phyloP scores from a whole-genome alignment of 805 yeast genomes.

The Kazachstania bromeliacearum region DNA sequence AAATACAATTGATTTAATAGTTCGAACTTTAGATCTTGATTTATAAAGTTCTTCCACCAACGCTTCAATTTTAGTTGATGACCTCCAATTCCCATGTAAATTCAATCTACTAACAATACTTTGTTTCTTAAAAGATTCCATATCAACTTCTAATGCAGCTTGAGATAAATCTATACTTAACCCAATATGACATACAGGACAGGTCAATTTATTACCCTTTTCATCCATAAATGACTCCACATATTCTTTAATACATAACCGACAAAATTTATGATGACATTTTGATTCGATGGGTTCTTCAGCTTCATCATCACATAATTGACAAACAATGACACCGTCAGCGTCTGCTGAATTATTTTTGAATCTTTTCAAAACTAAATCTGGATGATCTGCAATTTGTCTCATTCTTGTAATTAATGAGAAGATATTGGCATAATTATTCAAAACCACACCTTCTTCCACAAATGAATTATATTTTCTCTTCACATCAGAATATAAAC shows the following conservation, averaged over 20 bases:
- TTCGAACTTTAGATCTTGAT: conserved; percentile 73
- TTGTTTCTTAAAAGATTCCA: conserved; percentile 42
- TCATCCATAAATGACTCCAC: conserved; percentile 68
- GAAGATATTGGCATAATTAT: conserved; percentile 94
- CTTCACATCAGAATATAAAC: conserved; percentile 76
- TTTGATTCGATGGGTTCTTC: conserved; percentile 93
- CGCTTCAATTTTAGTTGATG: conserved; percentile 95
- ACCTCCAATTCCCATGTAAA: conserved; percentile 82
- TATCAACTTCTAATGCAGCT: conserved; percentile 64
- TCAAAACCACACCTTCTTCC: conserved; percentile 91
- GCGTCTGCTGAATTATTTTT: conserved; percentile 31
- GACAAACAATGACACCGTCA: conserved; percentile 57
- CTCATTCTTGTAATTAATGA: conserved; percentile 95
- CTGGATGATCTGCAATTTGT: conserved; percentile 97
- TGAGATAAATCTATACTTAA: conserved; percentile 82
- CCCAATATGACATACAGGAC: conserved; percentile 96
- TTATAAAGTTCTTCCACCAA: conserved; percentile 85
- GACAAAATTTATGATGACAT: conserved; percentile 89
- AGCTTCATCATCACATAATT: conserved; percentile 93
- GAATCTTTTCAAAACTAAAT: conserved; percentile 71
- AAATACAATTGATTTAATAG: conserved; percentile 92
- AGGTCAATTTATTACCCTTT: conserved; percentile 47
- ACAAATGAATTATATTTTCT: conserved; percentile 88
- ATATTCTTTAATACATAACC: conserved; percentile 87
- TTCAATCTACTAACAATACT: conserved; percentile 82